Evolutionary conservation across 2,329 filamentous ascomycete species (phyloP), one percentile per base, ranked within the genome.

Genomic region (Fusarium verrucosum): DNA sequence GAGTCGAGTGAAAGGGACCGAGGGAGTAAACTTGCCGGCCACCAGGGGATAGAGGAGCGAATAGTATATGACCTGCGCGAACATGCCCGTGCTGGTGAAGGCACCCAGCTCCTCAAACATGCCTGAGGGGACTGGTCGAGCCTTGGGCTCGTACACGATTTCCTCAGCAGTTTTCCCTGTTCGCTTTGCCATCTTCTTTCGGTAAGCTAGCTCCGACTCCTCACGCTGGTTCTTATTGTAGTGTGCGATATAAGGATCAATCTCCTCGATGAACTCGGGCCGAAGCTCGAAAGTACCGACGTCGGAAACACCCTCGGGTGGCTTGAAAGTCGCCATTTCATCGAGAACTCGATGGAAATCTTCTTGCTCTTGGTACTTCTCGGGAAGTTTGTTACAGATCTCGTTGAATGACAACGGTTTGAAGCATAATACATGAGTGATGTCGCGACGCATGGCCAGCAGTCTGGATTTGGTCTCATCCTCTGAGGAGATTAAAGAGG

Each of bases 151-250:
- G 74, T 92, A 97, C 4, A 98, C 93, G 58, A 98, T 89, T 50
- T 97, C 93, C 36, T 92, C 88, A 2, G 86, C 80, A 38, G 89
- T 83, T 74, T 94, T 93, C 17, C 94, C 93, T 1, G 90, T 92
- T 78, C 91, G 93, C 79, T 93, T 93, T 11, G 93, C 92, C 81
- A 95, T 88, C 82, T 92, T 90, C 72, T 90, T 89, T 70, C 90
- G 92, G 79, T 95, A 97, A 4, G 93, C 90, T 68, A 87, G 89
- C 77, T 99, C 95, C 0, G 94, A 92, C 75, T 99, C 95, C 73
- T 99, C 95, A 46, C 95, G 87, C 76, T 98, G 94, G 72, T 99
- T 99, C 74, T 97, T 96, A 72, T 89, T 96, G 77, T 97, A 99
- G 73, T 98, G 93, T 8, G 94, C 91, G 72, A 94, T 95, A 75